Conservation (phyloP, 2,329 filamentous ascomycete species). For the Annulohypoxylon truncatum region DNA sequence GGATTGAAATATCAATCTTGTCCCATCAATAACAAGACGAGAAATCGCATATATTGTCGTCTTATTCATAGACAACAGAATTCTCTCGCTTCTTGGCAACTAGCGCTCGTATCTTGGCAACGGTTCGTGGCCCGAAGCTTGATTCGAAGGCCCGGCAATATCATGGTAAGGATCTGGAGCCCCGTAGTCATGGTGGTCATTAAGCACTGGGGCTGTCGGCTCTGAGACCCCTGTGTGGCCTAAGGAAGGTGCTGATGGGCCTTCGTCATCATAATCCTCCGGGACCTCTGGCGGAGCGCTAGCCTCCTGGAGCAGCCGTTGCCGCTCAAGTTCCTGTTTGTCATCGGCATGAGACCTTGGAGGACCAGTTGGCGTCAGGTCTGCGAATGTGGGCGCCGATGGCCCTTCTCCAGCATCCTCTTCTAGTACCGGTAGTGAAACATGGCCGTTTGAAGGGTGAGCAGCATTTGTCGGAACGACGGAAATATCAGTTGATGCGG, state of each 20-base stretch:
- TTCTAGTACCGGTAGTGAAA: constrained; percentile 38
- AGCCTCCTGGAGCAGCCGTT: constrained; percentile 70
- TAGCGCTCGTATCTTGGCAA: constrained; percentile 53
- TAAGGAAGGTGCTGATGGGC: constrained; percentile 38
- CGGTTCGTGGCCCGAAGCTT: constrained; percentile 44
- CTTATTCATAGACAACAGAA: neutral
- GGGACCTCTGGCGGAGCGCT: constrained; percentile 72
- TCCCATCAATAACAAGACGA: constrained; percentile 1
- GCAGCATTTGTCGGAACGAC: constrained; percentile 6
- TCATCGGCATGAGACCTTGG: constrained; percentile 60
- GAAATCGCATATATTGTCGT: neutral
- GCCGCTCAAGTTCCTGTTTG: constrained; percentile 81
- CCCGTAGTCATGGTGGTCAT: constrained; percentile 43
- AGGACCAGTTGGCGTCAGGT: constrained; percentile 25
- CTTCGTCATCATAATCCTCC: constrained; percentile 59
- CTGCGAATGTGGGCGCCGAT: constrained; percentile 37
- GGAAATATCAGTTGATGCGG: constrained; percentile 36
- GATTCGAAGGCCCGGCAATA: constrained; percentile 62
- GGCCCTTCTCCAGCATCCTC: constrained; percentile 42
- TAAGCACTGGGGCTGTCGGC: constrained; percentile 49
- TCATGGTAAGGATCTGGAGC: constrained; percentile 53
- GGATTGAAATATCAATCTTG: neutral
- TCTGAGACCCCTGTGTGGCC: constrained; percentile 38
- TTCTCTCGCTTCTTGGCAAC: constrained; percentile 13
- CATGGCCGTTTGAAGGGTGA: constrained; percentile 9